Percentiles rank a stretch among this genome's conserved stretches.
These are phyloP conservation scores for Aechmea fasciata DNA, from an alignment of 176 grass and related monocot species.

Conservation along the genomic window DNA sequence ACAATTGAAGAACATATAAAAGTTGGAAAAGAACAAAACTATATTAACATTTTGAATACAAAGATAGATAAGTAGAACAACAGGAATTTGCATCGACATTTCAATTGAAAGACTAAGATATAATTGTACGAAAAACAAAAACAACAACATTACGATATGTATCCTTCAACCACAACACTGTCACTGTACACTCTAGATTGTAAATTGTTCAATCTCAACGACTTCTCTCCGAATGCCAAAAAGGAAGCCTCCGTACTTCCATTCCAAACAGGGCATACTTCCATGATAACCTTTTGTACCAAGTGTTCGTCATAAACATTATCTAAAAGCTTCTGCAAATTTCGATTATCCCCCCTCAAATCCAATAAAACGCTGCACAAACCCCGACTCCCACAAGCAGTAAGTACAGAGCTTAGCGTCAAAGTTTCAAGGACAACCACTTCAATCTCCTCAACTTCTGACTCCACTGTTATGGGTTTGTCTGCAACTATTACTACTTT, in stretches of 20 bases:
- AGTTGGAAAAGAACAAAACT: too few relatives aligned
- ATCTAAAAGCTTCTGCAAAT: slow-evolving; percentile 35
- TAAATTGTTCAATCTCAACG: slow-evolving; percentile 41
- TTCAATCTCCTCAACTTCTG: slow-evolving; percentile 29
- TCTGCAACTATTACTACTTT: slow-evolving; percentile 46
- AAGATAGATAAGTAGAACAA: too few relatives aligned
- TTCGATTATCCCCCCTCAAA: slow-evolving; percentile 34
- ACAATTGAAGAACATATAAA: too few relatives aligned
- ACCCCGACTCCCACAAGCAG: slow-evolving; percentile 31
- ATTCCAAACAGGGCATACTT: slow-evolving; percentile 47
- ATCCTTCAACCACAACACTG: slow-evolving; percentile 55
- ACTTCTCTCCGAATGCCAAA: slow-evolving; percentile 44
- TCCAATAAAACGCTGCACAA: slow-evolving; percentile 65
- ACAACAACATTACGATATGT: not conserved
- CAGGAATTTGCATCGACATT: too few relatives aligned
- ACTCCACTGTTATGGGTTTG: slow-evolving; percentile 35
- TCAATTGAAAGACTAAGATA: too few relatives aligned
- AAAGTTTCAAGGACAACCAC: slow-evolving; percentile 41
- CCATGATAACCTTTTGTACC: slow-evolving; percentile 76
- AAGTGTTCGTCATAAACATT: slow-evolving; percentile 42
- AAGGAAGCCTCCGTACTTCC: slow-evolving; percentile 13
- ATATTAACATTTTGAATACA: too few relatives aligned
- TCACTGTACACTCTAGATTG: slow-evolving; percentile 32
- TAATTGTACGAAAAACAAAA: too few relatives aligned
- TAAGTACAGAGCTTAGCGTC: slow-evolving; percentile 42